These are phyloP conservation scores for Saccharomycopsis sp. DNA, from an alignment of 805 yeast species.

Conservation along the genomic window DNA sequence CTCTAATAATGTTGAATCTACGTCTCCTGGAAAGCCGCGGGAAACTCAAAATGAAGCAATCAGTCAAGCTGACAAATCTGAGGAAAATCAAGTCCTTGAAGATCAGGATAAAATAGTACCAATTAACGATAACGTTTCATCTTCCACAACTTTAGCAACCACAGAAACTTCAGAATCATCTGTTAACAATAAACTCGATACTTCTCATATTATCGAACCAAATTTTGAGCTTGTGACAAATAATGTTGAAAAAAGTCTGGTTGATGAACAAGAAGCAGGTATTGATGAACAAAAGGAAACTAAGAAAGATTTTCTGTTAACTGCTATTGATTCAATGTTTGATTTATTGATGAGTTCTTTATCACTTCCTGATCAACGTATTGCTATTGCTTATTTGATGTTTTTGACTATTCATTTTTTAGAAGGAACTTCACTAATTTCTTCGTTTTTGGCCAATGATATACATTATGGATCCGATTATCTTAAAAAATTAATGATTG, in stretches of 20 bases:
- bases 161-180: too few species aligned
- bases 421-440: constrained; percentile 66
- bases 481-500: constrained; percentile 24
- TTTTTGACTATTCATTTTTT: constrained; percentile 66
- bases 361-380: constrained; percentile 53
- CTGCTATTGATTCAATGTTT: constrained; percentile 64
- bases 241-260: neutral
- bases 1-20: neutral
- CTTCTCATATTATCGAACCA: too few species aligned
- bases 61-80: too few species aligned
- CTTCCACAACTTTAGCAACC: too few species aligned
- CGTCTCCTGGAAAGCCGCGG: too few species aligned
- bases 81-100: too few species aligned
- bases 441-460: constrained; percentile 61
- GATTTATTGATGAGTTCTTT: constrained; percentile 63
- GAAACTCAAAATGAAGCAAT: too few species aligned
- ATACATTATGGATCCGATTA: constrained; percentile 60
- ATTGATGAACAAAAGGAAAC: neutral
- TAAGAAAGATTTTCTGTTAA: neutral
- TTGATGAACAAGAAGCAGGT: neutral
- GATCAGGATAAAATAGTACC: too few species aligned
- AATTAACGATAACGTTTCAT: too few species aligned
- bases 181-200: too few species aligned
- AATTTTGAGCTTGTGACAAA: too few species aligned
- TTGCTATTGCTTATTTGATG: constrained; percentile 68